Percentiles rank a stretch among this genome's conserved stretches.
phyloP scores from a whole-genome alignment of 192 early-diverging fungal genomes.

The Linnemannia zychae region DNA sequence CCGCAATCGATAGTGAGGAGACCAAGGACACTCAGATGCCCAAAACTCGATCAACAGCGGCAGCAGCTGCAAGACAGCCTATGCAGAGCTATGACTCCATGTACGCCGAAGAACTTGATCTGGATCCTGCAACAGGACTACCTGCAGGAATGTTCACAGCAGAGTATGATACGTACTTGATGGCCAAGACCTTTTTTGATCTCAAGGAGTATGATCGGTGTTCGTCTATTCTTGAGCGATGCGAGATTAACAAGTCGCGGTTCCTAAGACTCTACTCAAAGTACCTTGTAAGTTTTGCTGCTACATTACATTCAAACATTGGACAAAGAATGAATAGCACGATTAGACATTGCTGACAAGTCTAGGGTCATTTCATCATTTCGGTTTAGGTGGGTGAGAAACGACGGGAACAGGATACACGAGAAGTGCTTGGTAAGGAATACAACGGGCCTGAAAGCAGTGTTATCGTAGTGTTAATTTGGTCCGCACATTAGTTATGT shows the following conservation, averaged over 20 bases:
- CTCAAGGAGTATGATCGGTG: slow-evolving; percentile 79
- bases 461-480: neutral
- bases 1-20: neutral
- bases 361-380: neutral
- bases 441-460: neutral
- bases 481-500: neutral
- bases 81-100: neutral
- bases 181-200: slow-evolving; percentile 83
- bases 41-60: neutral
- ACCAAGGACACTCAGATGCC: neutral
- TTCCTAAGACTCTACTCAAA: slow-evolving; percentile 88
- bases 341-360: neutral
- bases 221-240: slow-evolving; percentile 63
- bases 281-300: slow-evolving; percentile 71
- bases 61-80: neutral
- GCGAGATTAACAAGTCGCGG: slow-evolving; percentile 61
- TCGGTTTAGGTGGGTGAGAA: slow-evolving; percentile 70
- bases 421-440: slow-evolving; percentile 65
- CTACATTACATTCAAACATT: neutral
- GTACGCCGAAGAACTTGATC: slow-evolving; percentile 9
- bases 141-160: slow-evolving; percentile 3
- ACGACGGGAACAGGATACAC: slow-evolving; percentile 68
- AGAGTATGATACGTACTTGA: slow-evolving; percentile 67
- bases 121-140: slow-evolving; percentile 10
- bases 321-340: too few relatives aligned